Conservation (phyloP, 106 monocot species). For the Gastrodia elata region DNA sequence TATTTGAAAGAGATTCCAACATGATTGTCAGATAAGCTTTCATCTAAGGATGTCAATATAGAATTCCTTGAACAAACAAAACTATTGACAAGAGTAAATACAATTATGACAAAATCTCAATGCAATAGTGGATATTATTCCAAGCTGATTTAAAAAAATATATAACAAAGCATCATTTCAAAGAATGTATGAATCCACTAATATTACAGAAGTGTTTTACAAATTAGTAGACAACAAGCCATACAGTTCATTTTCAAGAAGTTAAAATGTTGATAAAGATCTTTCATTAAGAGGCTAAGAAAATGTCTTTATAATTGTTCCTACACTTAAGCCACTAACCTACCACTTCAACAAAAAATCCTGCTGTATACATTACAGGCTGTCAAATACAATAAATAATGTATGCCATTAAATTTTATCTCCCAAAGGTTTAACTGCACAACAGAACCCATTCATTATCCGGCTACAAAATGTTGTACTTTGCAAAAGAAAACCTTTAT, state of each 20-base stretch:
- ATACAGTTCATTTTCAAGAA: background rate
- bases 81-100: conserved; percentile 11
- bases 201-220: background rate
- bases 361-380: background rate
- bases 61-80: conserved; percentile 27
- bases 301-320: background rate
- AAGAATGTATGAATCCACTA: background rate
- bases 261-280: background rate
- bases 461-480: background rate
- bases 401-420: background rate
- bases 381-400: background rate
- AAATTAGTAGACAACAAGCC: background rate
- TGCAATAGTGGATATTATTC: conserved; percentile 15
- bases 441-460: too few relatives aligned
- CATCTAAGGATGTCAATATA: conserved; percentile 31
- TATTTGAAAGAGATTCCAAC: conserved; percentile 89
- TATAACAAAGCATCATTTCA: background rate
- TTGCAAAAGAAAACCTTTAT: background rate
- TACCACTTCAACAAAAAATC: background rate
- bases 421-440: background rate
- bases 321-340: background rate
- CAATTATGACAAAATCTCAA: conserved; percentile 10
- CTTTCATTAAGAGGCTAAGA: background rate
- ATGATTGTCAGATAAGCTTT: conserved; percentile 57
- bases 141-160: background rate